phyloP scores from a whole-genome alignment of 1,284 basidiomycete species.

The Apiotrichum veenhuisii region DNA sequence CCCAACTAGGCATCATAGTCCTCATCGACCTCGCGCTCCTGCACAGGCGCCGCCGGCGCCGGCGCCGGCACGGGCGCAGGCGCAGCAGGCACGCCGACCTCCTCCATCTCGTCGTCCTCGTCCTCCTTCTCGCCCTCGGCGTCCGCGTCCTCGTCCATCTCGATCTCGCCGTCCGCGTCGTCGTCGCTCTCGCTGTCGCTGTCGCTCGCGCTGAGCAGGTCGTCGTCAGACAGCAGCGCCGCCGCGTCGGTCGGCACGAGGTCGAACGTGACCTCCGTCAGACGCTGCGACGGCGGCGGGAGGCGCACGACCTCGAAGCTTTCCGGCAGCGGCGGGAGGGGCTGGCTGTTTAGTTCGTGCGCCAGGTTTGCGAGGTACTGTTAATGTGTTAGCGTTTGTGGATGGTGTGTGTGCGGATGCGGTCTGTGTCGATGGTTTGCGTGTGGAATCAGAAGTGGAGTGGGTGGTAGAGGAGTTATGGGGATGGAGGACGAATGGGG shows the following conservation, averaged over 20 bases:
- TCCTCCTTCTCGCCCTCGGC: constrained; percentile 30
- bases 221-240: constrained; percentile 20
- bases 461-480: no score
- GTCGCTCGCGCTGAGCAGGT: constrained; percentile 25
- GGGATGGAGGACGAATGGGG: no score
- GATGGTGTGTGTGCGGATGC: not conserved
- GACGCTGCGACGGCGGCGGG: constrained; percentile 63
- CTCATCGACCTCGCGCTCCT: constrained; percentile 39
- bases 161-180: constrained; percentile 20
- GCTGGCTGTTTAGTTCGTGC: constrained; percentile 80
- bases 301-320: constrained; percentile 85
- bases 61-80: no score
- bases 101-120: constrained; percentile 42
- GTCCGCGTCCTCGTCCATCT: constrained; percentile 17
- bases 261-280: constrained; percentile 89
- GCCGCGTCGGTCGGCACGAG: constrained; percentile 79
- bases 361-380: constrained; percentile 87
- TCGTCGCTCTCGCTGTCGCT: constrained; percentile 22
- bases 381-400: constrained; percentile 6
- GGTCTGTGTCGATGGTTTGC: no score
- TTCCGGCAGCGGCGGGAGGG: constrained; percentile 89
- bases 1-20: constrained; percentile 41
- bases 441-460: not conserved
- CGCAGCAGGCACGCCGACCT: constrained; percentile 27
- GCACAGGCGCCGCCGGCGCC: not conserved